A percentile compares a stretch with the other conserved stretches of the same genome.
phyloP scores from a whole-genome alignment of 805 yeast genomes.

The Monosporozyma yasuniensis region DNA sequence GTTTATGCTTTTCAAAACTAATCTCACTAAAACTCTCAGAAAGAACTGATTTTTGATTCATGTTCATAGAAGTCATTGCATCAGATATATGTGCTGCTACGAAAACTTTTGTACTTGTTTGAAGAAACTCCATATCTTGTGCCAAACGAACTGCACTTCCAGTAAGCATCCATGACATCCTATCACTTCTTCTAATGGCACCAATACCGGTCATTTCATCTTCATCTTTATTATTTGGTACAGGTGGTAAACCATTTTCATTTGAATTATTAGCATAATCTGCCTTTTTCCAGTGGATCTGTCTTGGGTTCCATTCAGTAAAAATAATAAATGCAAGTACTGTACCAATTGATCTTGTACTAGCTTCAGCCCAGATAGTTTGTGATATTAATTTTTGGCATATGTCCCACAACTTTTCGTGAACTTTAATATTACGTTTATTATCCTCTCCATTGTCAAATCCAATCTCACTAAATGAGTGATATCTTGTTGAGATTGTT shows the following conservation, averaged over 20 bases:
- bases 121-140: constrained; percentile 76
- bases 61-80: constrained; percentile 69
- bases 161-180: constrained; percentile 90
- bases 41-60: constrained; percentile 71
- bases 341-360: constrained; percentile 79
- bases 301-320: constrained; percentile 94
- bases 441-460: constrained; percentile 27
- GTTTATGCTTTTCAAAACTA: constrained; percentile 25
- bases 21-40: constrained; percentile 63
- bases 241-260: constrained; percentile 9
- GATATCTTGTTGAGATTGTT: constrained; percentile 74
- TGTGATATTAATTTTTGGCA: constrained; percentile 75
- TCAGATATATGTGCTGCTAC: constrained; percentile 82
- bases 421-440: constrained; percentile 49
- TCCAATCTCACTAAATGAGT: constrained; percentile 40
- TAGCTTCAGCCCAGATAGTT: constrained; percentile 91
- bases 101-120: constrained; percentile 61
- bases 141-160: constrained; percentile 83
- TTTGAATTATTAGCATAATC: constrained; percentile 66
- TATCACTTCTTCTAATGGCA: constrained; percentile 76
- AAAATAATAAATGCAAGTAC: constrained; percentile 73
- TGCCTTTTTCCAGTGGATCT: constrained; percentile 80
- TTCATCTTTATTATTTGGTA: constrained; percentile 26
- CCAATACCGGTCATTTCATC: constrained; percentile 64
- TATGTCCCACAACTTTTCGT: constrained; percentile 74